These are phyloP conservation scores for Kwoniella bestiolae DNA, from an alignment of 768 basidiomycete species.

Conservation along the genomic window DNA sequence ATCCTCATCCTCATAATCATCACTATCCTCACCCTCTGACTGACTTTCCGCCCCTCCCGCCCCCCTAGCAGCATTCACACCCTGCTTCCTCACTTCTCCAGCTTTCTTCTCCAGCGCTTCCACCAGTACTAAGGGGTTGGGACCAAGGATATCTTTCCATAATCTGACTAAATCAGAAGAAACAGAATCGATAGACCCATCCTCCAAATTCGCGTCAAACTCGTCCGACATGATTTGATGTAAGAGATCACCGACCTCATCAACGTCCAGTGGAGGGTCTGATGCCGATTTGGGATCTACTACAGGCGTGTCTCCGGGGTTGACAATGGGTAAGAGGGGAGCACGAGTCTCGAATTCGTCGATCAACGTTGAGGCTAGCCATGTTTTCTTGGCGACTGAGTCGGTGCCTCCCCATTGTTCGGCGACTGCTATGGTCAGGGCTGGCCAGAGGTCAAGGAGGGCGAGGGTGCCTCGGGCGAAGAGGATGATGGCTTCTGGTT, in stretches of 20 bases:
- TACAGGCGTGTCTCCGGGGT: conserved; percentile 4
- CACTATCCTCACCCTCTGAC: conserved; percentile 23
- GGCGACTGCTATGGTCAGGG: conserved; percentile 80
- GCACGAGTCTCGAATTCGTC: conserved; percentile 67
- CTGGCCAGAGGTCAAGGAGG: conserved; percentile 80
- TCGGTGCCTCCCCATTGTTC: conserved; percentile 85
- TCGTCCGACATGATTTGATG: conserved; percentile 85
- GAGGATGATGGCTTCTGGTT: conserved; percentile 57
- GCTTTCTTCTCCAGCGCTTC: conserved; percentile 65
- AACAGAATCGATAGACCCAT: conserved; percentile 76
- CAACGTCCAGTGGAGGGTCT: conserved; percentile 63
- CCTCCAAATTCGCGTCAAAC: conserved; percentile 81
- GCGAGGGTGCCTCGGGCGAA: conserved; percentile 88
- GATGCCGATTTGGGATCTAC: conserved; percentile 36
- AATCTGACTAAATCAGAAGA: conserved; percentile 64
- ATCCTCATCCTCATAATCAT: conserved; percentile 40
- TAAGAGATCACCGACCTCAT: conserved; percentile 79
- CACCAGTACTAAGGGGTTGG: conserved; percentile 62
- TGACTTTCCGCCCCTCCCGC: conserved; percentile 33
- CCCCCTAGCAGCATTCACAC: conserved; percentile 35
- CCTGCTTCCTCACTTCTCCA: conserved; percentile 28
- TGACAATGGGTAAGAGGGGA: conserved; percentile 60
- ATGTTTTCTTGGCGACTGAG: conserved; percentile 72
- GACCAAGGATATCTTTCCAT: conserved; percentile 51
- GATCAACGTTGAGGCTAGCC: conserved; percentile 69